Base-by-base conservation (phyloP, 192 early-diverging fungal genomes). In the Coemansia sp. region DNA sequence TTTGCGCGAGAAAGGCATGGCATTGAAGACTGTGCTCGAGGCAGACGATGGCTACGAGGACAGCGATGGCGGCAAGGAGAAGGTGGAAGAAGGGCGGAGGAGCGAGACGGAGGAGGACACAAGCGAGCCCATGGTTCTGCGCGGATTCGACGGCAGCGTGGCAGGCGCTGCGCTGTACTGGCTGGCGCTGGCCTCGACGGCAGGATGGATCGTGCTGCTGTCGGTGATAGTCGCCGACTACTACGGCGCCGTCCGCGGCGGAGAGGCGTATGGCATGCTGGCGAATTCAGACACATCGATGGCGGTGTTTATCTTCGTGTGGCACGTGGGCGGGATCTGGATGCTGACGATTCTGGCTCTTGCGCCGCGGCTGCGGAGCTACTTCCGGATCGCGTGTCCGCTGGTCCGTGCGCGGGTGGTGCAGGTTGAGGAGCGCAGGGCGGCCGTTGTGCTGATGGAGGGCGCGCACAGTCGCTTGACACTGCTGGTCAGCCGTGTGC, bases 261-360 rank as follows among this genome's bases (percentile, higher is more conserved):
- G 86, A 4, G 67, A 79, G 21, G 72, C 69, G 6, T 86, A 79
- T 56, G 79, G 81, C 19, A 75, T 90, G 15, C 89, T 94, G 63
- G 85, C 86, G 45, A 84, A 85, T 71, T 85, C 86, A 9, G 81
- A 86, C 63, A 76, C 86, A 32, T 86, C 87, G 8, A 87, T 86
- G 18, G 73, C 83, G 16, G 86, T 88, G 43, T 89, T 92, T 72
- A 87, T 89, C 63, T 75, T 89, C 50, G 81, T 91, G 16, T 94
- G 93, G 93, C 89, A 92, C 64, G 47, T 92, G 41, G 72, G 85
- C 8, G 86, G 76, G n/a, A 65, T 88, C n/a, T 93, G 92, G 92
- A 86, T 92, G 62, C 65, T 86, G 6, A 65, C 74, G 6, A 54
- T 92, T 38, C 78, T 87, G 57, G 63, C 82, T 1, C 70, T 59